These are phyloP conservation scores for Knufia petricola DNA, from an alignment of 2,329 filamentous ascomycete genomes.

Conservation along the genomic window DNA sequence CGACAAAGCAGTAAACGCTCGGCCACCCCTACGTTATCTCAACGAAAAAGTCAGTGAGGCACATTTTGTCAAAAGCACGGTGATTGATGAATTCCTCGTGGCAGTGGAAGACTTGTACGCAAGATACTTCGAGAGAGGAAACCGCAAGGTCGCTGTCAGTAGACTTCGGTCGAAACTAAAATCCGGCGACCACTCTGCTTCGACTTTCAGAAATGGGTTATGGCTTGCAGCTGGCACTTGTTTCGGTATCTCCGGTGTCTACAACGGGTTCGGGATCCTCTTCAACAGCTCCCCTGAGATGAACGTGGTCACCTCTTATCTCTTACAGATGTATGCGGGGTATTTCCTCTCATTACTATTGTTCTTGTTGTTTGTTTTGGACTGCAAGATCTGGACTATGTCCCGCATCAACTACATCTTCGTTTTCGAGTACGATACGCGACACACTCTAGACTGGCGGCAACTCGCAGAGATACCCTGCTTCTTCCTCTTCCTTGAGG, in stretches of 20 bases:
- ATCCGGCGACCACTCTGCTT: conserved; percentile 49
- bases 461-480: conserved; percentile 79
- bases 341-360: conserved; percentile 79
- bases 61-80: conserved; percentile 84
- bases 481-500: conserved; percentile 65
- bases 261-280: conserved; percentile 48
- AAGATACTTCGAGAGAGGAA: conserved; percentile 86
- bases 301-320: conserved; percentile 50
- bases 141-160: conserved; percentile 79
- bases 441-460: conserved; percentile 80
- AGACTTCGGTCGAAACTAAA: conserved; percentile 69
- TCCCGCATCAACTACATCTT: conserved; percentile 93
- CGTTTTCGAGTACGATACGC: conserved; percentile 89
- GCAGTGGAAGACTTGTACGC: conserved; percentile 86
- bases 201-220: conserved; percentile 53
- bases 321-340: conserved; percentile 79
- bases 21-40: conserved; percentile 72
- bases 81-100: conserved; percentile 69
- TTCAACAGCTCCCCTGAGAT: conserved; percentile 40
- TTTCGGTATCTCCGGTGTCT: conserved; percentile 56
- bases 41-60: conserved; percentile 82
- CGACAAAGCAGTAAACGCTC: conserved; percentile 76
- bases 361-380: conserved; percentile 72
- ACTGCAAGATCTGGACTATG: conserved; percentile 71
- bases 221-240: conserved; percentile 59